phyloP scores from a whole-genome alignment of 257 asterid genomes.

The Fraxinus anomala region DNA sequence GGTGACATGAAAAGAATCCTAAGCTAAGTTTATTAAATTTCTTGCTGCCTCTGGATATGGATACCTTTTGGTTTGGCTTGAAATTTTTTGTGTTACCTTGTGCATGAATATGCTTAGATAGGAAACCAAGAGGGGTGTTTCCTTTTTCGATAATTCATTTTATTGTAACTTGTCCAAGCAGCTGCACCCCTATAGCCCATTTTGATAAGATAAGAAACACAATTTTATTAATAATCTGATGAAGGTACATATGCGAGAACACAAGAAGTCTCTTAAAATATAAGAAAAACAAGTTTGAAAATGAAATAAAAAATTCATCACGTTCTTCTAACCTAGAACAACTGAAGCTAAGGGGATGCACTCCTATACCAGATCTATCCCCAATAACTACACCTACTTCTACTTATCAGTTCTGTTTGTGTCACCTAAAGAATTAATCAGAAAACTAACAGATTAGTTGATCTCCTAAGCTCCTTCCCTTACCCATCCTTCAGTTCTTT shows the following conservation, averaged over 20 bases:
- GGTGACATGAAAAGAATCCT: background rate
- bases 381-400: conserved; percentile 1
- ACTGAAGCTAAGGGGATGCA: background rate
- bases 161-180: background rate
- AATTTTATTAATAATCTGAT: background rate
- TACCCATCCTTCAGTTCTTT: background rate
- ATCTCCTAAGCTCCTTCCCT: conserved; percentile 18
- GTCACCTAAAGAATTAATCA: background rate
- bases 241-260: background rate
- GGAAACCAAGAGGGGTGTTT: background rate
- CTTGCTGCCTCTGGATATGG: background rate
- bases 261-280: background rate
- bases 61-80: background rate
- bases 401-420: background rate
- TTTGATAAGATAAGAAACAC: background rate
- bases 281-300: background rate
- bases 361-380: background rate
- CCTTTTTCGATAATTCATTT: background rate
- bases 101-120: background rate
- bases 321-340: background rate
- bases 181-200: background rate
- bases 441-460: background rate
- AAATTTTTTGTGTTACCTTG: background rate
- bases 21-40: background rate
- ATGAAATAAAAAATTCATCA: background rate